Conservation (phyloP, 192 early-diverging fungal species). For the Spizellomyces sp. region DNA sequence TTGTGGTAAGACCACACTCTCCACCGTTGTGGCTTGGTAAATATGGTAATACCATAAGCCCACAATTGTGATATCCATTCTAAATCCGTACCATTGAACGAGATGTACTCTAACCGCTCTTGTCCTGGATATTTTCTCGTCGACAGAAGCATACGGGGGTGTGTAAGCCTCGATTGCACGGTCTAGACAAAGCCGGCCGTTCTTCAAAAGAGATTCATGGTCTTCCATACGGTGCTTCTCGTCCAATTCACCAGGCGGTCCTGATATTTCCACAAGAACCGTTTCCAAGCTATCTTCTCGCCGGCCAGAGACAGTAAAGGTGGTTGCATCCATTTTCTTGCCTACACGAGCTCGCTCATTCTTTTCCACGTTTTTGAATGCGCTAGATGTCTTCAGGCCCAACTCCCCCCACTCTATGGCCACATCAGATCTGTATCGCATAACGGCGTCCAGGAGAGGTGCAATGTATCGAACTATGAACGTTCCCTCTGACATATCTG, state of each 20-base stretch:
- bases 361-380: neutral
- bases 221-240: too few relatives aligned
- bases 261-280: too few relatives aligned
- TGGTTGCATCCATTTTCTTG: too few relatives aligned
- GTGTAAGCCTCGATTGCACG: too few relatives aligned
- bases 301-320: too few relatives aligned
- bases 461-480: constrained; percentile 4
- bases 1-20: neutral
- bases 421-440: constrained; percentile 1
- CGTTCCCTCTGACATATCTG: neutral
- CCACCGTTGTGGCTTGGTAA: neutral
- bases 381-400: neutral
- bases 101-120: neutral
- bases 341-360: neutral
- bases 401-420: constrained; percentile 1
- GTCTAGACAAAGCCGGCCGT: too few relatives aligned
- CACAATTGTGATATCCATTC: neutral
- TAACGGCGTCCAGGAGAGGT: neutral
- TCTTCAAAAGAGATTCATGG: too few relatives aligned
- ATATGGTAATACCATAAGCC: constrained; percentile 4
- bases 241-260: too few relatives aligned
- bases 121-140: neutral
- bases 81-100: neutral
- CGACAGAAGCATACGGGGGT: too few relatives aligned
- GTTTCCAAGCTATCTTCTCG: too few relatives aligned